Percentiles rank a stretch among this genome's conserved stretches.
These are phyloP conservation scores for Candida coleopterorum DNA, from an alignment of 805 yeast species.

Conservation along the genomic window DNA sequence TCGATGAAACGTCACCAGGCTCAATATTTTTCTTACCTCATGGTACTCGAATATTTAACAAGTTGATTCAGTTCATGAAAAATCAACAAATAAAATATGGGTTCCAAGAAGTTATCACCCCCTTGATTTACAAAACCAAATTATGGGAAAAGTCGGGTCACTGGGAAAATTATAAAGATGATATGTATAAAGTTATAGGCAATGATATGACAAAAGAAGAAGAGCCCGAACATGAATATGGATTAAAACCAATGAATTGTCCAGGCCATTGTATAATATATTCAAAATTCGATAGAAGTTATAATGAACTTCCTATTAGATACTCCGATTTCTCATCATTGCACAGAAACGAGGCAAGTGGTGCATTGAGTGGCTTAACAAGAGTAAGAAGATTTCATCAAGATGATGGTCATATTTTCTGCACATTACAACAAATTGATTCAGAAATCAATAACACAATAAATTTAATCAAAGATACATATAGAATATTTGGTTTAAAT, in stretches of 20 bases:
- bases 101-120: constrained; percentile 89
- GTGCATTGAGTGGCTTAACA: constrained; percentile 88
- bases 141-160: constrained; percentile 93
- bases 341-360: constrained; percentile 93
- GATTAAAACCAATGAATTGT: constrained; percentile 92
- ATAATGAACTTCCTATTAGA: constrained; percentile 82
- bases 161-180: constrained; percentile 91
- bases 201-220: constrained; percentile 35
- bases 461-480: constrained; percentile 69
- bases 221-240: constrained; percentile 44
- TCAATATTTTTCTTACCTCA: constrained; percentile 89
- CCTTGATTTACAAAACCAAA: constrained; percentile 75
- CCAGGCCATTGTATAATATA: constrained; percentile 92
- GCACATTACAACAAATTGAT: constrained; percentile 71
- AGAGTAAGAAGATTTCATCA: constrained; percentile 94
- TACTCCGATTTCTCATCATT: constrained; percentile 85
- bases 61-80: constrained; percentile 76
- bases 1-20: constrained; percentile 84
- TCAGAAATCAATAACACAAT: constrained; percentile 70
- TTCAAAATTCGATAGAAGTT: constrained; percentile 69
- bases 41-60: constrained; percentile 84
- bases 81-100: constrained; percentile 76
- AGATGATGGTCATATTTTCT: constrained; percentile 97
- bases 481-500: constrained; percentile 59
- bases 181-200: constrained; percentile 86